These are phyloP conservation scores for Halenospora varia DNA, from an alignment of 495 filamentous ascomycete species.

Conservation along the genomic window DNA sequence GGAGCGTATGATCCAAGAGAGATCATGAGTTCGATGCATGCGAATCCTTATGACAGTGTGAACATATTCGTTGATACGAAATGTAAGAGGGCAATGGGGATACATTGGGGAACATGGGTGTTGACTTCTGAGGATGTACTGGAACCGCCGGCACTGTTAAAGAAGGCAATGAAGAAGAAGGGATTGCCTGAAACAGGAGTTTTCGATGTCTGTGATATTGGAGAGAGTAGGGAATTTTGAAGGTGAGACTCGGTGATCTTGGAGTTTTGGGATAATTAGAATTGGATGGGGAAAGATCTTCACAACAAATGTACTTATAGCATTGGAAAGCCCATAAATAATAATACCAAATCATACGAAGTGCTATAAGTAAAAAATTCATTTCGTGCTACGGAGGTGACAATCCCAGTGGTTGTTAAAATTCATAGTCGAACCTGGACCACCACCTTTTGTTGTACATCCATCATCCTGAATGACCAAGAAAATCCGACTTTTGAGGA, in stretches of 20 bases:
- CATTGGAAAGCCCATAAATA: too few relatives aligned
- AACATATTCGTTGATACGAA: constrained; percentile 87
- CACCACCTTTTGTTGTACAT: constrained; percentile 3
- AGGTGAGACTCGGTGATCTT: background rate
- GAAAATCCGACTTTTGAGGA: background rate
- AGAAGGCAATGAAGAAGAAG: constrained; percentile 66
- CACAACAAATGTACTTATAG: too few relatives aligned
- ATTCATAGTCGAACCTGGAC: background rate
- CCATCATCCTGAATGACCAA: background rate
- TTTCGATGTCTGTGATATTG: constrained; percentile 87
- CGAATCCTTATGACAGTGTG: constrained; percentile 82
- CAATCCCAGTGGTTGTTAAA: background rate
- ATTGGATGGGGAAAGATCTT: background rate
- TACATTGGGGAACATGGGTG: constrained; percentile 95
- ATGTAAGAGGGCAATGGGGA: constrained; percentile 79
- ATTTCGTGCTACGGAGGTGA: constrained; percentile 16
- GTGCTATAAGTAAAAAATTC: background rate
- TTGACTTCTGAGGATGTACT: constrained; percentile 81
- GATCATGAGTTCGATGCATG: constrained; percentile 77
- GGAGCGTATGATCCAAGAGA: constrained; percentile 83
- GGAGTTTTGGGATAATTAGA: background rate
- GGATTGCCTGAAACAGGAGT: constrained; percentile 70
- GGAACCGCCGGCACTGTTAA: constrained; percentile 75
- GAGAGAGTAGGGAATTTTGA: constrained; percentile 75
- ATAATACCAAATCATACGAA: background rate